Conservation (phyloP, 306 rosid genomes). For the Adenanthera pavonina region DNA sequence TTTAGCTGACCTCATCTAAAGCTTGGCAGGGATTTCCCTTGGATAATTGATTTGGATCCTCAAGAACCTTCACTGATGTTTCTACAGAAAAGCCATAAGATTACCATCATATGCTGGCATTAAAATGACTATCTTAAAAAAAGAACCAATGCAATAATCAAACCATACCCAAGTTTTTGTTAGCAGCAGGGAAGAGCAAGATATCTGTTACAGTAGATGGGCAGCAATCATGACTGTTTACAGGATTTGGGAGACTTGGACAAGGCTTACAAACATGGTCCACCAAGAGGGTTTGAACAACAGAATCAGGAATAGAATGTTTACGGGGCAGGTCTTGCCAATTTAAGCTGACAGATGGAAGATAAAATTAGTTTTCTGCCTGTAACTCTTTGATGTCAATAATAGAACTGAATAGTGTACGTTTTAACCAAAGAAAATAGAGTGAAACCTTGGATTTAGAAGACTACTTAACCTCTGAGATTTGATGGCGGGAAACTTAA, state of each 20-base stretch:
- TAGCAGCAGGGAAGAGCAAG: neutral
- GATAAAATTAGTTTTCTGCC: conserved; percentile 29
- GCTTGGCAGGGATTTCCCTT: neutral
- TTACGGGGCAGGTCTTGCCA: conserved; percentile 31
- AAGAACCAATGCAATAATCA: neutral
- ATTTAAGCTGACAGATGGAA: conserved; percentile 40
- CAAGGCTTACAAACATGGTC: conserved; percentile 21
- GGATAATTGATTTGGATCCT: conserved; percentile 33
- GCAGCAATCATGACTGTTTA: neutral
- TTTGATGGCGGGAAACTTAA: conserved; percentile 14
- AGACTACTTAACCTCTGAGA: conserved; percentile 13
- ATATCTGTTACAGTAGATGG: conserved; percentile 16
- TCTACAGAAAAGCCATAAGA: conserved; percentile 26
- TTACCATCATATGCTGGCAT: neutral
- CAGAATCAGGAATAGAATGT: conserved; percentile 7
- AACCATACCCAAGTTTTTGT: conserved; percentile 7
- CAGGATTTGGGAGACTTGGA: neutral
- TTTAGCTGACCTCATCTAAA: conserved; percentile 34
- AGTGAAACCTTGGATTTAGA: conserved; percentile 36
- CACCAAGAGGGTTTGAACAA: conserved; percentile 23
- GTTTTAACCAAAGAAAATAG: conserved; percentile 15
- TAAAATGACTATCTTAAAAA: neutral
- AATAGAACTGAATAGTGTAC: neutral
- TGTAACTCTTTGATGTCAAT: neutral
- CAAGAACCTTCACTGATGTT: conserved; percentile 19